Evolutionary conservation across 768 basidiomycete genomes (phyloP).

Genomic region (Boletus fagicola): DNA sequence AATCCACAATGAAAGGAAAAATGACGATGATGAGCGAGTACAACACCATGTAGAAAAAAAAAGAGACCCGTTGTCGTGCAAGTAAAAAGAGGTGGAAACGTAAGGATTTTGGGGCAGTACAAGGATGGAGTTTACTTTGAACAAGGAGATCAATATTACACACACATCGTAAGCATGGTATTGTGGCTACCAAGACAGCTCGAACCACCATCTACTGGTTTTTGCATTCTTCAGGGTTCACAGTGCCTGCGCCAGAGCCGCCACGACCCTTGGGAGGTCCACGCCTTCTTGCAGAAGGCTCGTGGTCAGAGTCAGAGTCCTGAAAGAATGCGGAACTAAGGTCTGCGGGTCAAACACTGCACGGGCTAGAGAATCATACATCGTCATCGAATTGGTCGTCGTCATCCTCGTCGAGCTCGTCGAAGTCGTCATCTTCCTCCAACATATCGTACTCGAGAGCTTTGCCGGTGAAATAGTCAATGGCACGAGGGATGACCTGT

Average conservation of each 20-base stretch:
- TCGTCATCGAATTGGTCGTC: conserved; percentile 61
- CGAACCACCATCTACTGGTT: conserved; percentile 59
- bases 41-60: neutral
- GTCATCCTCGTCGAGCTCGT: conserved; percentile 52
- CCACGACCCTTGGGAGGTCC: conserved; percentile 57
- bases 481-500: conserved; percentile 89
- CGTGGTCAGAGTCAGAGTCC: conserved; percentile 70
- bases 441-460: conserved; percentile 77
- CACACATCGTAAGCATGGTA: conserved; percentile 20
- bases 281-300: conserved; percentile 57
- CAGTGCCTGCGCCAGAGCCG: conserved; percentile 39
- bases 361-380: conserved; percentile 36
- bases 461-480: conserved; percentile 98
- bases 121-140: conserved; percentile 16
- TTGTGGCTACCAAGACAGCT: conserved; percentile 13
- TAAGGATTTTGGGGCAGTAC: conserved; percentile 6
- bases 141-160: conserved; percentile 14
- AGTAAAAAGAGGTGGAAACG: neutral
- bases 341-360: conserved; percentile 15
- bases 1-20: conserved; percentile 7
- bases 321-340: conserved; percentile 30
- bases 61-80: neutral
- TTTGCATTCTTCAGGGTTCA: conserved; percentile 83
- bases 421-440: conserved; percentile 58
- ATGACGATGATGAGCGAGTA: neutral